phyloP scores from a whole-genome alignment of 495 filamentous ascomycete species.

The Penicillium alfredii region DNA sequence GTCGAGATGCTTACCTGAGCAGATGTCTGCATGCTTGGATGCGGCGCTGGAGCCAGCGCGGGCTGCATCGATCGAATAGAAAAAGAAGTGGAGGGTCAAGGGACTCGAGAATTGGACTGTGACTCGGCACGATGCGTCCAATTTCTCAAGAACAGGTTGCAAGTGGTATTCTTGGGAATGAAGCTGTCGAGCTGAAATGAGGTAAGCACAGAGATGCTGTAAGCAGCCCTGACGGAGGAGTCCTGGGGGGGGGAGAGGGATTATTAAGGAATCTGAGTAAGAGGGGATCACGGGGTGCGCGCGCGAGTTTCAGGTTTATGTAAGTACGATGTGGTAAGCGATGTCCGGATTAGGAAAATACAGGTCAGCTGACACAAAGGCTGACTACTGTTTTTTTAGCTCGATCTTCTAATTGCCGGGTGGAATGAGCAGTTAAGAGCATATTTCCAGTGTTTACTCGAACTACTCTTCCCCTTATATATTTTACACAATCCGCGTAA shows the following conservation, averaged over 20 bases:
- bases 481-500: too few relatives aligned
- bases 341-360: constrained; percentile 5
- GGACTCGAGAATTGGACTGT: constrained; percentile 4
- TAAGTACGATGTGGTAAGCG: constrained; percentile 9
- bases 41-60: constrained; percentile 51
- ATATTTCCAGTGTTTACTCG: too few relatives aligned
- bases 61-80: constrained; percentile 43
- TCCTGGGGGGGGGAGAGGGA: constrained; percentile 8
- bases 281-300: constrained; percentile 1
- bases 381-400: too few relatives aligned
- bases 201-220: constrained; percentile 39
- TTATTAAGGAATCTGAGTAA: constrained; percentile 23
- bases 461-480: too few relatives aligned
- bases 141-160: constrained; percentile 9
- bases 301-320: constrained; percentile 2
- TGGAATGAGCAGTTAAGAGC: too few relatives aligned
- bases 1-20: constrained; percentile 49
- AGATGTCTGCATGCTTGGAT: constrained; percentile 50
- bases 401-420: too few relatives aligned
- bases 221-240: constrained; percentile 19
- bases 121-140: constrained; percentile 3
- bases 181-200: constrained; percentile 28
- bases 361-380: too few relatives aligned
- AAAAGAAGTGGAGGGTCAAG: background rate
- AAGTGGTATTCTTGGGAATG: constrained; percentile 13